Evolutionary conservation across 768 basidiomycete species (phyloP), one percentile per base, ranked within the genome.

Genomic region (Boletus rufocinnamomeus): DNA sequence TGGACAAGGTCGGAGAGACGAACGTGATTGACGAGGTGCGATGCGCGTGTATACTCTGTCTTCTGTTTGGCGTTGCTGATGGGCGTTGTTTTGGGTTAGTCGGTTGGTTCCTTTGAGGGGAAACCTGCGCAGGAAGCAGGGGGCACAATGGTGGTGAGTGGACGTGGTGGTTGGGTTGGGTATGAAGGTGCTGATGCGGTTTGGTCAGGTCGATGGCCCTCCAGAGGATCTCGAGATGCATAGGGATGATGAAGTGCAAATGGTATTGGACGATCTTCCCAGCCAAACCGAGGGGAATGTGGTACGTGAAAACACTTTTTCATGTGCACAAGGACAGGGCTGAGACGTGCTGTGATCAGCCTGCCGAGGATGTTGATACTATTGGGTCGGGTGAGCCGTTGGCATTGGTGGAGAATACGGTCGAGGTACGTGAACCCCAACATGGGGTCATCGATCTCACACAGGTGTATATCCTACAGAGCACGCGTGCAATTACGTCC

Each of bases 11-110:
- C 4, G 38, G 21, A 41, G 57, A 23, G 17, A 55, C 51, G 52
- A 51, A 51, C 2, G n/a, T 60, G 32, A 10, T 13, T 6, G 43
- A 53, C 38, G 56, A 69, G 68, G 63, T 67, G 6, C 37, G 56
- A 21, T 14, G 19, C 19, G n/a, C n/a, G 23, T 13, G 28, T 27
- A 8, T 41, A 23, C 25, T 49, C 27, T 23, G 34, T 34, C 34
- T 38, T n/a, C 14, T 37, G 23, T 45, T 25, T 28, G 32, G 38
- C 8, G 25, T 48, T 21, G 30, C 60, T 68, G 30, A 65, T 0
- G 38, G 17, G 6, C 13, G 4, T 7, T 30, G 23, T 23, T 28
- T 56, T 25, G 52, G 21, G 1, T 8, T 28, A 65, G 63, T n/a
- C 9, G 50, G 13, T n/a, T 14, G 48, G 2, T 2, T 17, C 47